phyloP scores from a whole-genome alignment of 768 basidiomycete genomes.

The Coprinopsis marcescibilis region DNA sequence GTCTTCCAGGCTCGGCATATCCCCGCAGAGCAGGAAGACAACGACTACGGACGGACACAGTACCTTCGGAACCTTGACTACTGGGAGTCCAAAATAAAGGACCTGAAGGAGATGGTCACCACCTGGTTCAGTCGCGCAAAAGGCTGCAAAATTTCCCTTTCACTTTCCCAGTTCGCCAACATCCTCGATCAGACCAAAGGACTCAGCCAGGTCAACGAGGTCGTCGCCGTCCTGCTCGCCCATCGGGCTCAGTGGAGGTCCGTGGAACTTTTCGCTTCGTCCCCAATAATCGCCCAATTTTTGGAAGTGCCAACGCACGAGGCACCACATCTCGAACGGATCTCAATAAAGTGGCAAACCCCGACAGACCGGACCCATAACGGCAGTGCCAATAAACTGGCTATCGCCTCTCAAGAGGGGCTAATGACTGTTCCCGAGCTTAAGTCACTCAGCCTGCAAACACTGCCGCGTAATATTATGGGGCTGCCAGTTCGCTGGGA shows the following conservation, averaged over 20 bases:
- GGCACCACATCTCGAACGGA: not conserved
- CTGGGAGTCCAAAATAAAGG: slow-evolving; percentile 5
- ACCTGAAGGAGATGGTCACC: not conserved
- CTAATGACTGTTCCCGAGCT: slow-evolving; percentile 6
- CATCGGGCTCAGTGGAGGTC: slow-evolving; percentile 5
- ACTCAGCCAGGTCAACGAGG: not conserved
- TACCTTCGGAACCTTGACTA: not conserved
- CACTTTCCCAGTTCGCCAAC: slow-evolving; percentile 6
- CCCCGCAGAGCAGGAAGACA: not conserved
- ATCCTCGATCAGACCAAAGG: slow-evolving; percentile 5
- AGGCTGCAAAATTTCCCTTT: slow-evolving; percentile 1
- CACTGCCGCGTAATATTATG: slow-evolving; percentile 2
- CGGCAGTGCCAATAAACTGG: slow-evolving; percentile 1
- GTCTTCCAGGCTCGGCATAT: not conserved
- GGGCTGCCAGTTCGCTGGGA: slow-evolving; percentile 4
- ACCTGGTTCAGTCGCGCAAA: slow-evolving; percentile 3
- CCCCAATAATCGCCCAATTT: slow-evolving; percentile 1
- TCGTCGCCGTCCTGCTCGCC: not conserved
- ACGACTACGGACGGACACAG: not conserved
- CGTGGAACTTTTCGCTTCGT: slow-evolving; percentile 3
- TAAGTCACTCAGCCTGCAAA: slow-evolving; percentile 5
- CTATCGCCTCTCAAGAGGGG: not conserved
- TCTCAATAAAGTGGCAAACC: slow-evolving; percentile 6
- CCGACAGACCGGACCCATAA: not conserved
- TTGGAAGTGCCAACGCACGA: not conserved